Percentiles rank a stretch among this genome's conserved stretches.
Conservation (phyloP, 2,329 filamentous ascomycete genomes). For the Alternaria burnsii region DNA sequence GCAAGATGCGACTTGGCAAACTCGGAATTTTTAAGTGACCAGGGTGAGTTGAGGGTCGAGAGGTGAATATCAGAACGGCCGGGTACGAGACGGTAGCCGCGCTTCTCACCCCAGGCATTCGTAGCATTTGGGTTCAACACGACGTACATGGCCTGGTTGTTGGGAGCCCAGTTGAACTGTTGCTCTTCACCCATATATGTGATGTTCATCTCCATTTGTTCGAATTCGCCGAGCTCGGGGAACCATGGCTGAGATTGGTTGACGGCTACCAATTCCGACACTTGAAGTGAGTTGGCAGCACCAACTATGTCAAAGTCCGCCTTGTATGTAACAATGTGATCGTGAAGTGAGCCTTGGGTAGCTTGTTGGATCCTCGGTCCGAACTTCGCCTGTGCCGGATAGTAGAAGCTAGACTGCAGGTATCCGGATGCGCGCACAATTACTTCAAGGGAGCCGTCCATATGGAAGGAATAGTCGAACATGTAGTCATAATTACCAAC, state of each 20-base stretch:
- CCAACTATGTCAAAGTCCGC: slow-evolving; percentile 45
- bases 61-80: slow-evolving; percentile 43
- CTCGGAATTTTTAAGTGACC: slow-evolving; percentile 44
- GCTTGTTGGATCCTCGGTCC: slow-evolving; percentile 51
- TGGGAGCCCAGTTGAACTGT: slow-evolving; percentile 58
- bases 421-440: slow-evolving; percentile 45
- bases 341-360: slow-evolving; percentile 35
- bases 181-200: slow-evolving; percentile 52
- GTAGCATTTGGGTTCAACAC: slow-evolving; percentile 60
- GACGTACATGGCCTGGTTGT: slow-evolving; percentile 56
- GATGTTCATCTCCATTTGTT: slow-evolving; percentile 43
- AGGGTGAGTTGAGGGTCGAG: slow-evolving; percentile 49
- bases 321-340: slow-evolving; percentile 52
- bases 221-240: slow-evolving; percentile 43
- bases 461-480: slow-evolving; percentile 41
- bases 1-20: slow-evolving; percentile 52
- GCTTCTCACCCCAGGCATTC: slow-evolving; percentile 62
- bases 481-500: slow-evolving; percentile 57
- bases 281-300: slow-evolving; percentile 47
- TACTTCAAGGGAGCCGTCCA: slow-evolving; percentile 48
- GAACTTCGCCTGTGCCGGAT: slow-evolving; percentile 44
- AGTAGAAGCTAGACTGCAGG: slow-evolving; percentile 45
- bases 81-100: slow-evolving; percentile 59
- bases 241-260: slow-evolving; percentile 34
- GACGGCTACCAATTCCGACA: slow-evolving; percentile 20